These are phyloP conservation scores for Allodekkera sacchari DNA, from an alignment of 805 yeast genomes.

Conservation along the genomic window DNA sequence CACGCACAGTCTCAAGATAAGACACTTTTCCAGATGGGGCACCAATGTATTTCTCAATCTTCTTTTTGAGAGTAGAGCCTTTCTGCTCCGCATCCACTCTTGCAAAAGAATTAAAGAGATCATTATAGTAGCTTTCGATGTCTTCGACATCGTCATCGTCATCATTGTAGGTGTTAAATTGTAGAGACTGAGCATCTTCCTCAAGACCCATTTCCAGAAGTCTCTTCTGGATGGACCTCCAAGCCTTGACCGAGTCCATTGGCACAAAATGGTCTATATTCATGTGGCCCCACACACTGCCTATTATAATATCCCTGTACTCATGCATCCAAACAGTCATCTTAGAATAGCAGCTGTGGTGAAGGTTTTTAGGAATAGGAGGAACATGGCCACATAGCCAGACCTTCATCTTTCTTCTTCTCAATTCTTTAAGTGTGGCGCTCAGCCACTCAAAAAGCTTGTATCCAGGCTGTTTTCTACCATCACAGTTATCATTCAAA, in stretches of 20 bases:
- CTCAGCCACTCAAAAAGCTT: conserved; percentile 74
- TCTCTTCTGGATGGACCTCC: conserved; percentile 35
- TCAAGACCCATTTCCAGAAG: conserved; percentile 12
- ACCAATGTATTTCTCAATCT: conserved; percentile 42
- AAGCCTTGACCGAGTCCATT: conserved; percentile 61
- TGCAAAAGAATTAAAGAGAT: conserved; percentile 9
- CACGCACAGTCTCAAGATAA: conserved; percentile 54
- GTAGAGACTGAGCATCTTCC: conserved; percentile 11
- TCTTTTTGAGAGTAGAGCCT: conserved; percentile 1
- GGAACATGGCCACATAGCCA: conserved; percentile 91
- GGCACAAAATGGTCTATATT: conserved; percentile 82
- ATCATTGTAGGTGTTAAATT: conserved; percentile 17
- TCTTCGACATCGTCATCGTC: conserved; percentile 18
- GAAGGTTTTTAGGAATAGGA: conserved; percentile 72
- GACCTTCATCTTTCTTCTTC: conserved; percentile 69
- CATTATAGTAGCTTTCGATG: conserved; percentile 11
- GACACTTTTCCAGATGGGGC: conserved; percentile 57
- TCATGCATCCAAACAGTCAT: conserved; percentile 77
- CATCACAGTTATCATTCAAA: conserved; percentile 71
- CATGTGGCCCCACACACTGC: conserved; percentile 86
- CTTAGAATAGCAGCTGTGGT: conserved; percentile 63
- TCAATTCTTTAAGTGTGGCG: conserved; percentile 58
- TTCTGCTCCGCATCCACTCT: conserved; percentile 5
- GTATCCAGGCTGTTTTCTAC: conserved; percentile 70
- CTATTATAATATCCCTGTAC: conserved; percentile 74